Percentiles rank a stretch among this genome's conserved stretches.
These are phyloP conservation scores for Aspergillus melleus DNA, from an alignment of 2,329 filamentous ascomycete species.

Conservation along the genomic window DNA sequence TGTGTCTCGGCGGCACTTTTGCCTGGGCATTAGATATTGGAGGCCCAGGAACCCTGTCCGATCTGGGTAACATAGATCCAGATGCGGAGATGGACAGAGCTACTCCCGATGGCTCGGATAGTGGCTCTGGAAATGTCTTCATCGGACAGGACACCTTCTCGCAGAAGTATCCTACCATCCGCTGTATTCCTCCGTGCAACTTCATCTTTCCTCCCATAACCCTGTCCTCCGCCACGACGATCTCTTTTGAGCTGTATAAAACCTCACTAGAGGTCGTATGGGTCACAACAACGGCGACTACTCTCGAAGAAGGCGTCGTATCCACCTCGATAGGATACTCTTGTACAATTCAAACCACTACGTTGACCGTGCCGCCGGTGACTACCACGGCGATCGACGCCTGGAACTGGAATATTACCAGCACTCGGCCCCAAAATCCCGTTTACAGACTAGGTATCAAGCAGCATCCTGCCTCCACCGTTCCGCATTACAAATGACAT, in stretches of 20 bases:
- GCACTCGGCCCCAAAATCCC: neutral
- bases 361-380: neutral
- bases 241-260: neutral
- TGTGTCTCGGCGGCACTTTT: constrained; percentile 1
- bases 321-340: neutral
- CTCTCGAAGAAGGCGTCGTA: neutral
- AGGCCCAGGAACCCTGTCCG: neutral
- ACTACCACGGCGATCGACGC: neutral
- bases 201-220: neutral
- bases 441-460: neutral
- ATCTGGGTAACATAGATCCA: neutral
- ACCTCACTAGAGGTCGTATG: neutral
- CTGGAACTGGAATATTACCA: neutral
- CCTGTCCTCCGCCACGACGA: neutral
- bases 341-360: neutral
- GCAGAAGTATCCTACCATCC: neutral
- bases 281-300: neutral
- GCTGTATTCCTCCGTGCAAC: neutral
- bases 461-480: neutral
- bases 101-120: neutral
- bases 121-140: neutral
- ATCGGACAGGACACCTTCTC: neutral
- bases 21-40: constrained; percentile 7
- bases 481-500: neutral
- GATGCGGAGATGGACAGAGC: neutral